phyloP scores from a whole-genome alignment of 2,329 filamentous ascomycete species.

The Ophiostoma montium region DNA sequence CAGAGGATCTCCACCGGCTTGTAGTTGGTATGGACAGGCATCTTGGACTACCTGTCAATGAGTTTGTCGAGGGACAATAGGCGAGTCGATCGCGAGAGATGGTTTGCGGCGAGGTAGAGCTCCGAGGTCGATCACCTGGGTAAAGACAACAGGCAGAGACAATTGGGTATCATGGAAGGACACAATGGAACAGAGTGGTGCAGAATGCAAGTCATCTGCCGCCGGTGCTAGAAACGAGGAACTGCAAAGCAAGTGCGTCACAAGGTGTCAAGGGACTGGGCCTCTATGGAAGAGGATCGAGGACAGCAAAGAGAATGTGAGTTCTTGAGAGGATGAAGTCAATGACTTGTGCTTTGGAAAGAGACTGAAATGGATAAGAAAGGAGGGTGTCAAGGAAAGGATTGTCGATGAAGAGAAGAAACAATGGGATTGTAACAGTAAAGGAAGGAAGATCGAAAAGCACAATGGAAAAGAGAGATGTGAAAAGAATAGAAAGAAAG shows the following conservation, averaged over 20 bases:
- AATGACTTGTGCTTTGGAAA: too few species aligned
- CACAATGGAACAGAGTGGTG: too few species aligned
- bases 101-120: not conserved
- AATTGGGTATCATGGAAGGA: not conserved
- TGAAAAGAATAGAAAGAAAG: not conserved
- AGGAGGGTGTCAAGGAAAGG: not conserved
- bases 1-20: constrained; percentile 11
- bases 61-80: not conserved
- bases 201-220: not conserved
- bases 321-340: not conserved
- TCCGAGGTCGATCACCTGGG: too few species aligned
- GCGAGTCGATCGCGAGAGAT: not conserved
- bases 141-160: too few species aligned
- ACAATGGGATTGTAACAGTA: not conserved
- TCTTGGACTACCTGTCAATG: not conserved
- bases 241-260: too few species aligned
- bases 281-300: too few species aligned
- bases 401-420: not conserved
- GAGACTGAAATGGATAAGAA: not conserved
- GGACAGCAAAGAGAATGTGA: too few species aligned
- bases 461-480: too few species aligned
- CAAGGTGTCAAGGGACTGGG: too few species aligned
- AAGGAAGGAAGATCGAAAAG: not conserved
- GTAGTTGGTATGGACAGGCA: constrained; percentile 13
- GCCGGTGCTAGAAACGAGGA: not conserved